Evolutionary conservation across 2,329 filamentous ascomycete species (phyloP), one percentile per base, ranked within the genome.

Genomic region (Penicillium vulpinum): DNA sequence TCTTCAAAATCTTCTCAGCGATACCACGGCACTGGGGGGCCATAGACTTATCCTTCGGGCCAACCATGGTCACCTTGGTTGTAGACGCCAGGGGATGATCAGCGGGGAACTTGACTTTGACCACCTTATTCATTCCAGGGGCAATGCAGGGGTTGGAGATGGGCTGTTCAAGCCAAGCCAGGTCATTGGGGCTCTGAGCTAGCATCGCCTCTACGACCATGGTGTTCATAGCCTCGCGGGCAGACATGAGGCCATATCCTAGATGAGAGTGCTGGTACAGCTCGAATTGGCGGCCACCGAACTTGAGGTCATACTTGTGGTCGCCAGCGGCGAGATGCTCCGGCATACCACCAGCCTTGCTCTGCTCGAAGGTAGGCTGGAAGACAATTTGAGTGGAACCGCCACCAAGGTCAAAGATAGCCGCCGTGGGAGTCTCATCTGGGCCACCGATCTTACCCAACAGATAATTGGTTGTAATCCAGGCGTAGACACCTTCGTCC

Each of bases 311-410:
- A 78, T 97, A 99, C 79, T 96, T 97, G 85, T 99, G 94, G 71
- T 97, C 92, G 55, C 94, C 94, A 41, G 92, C 88, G 18, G 88
- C 84, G 69, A 99, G 83, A 73, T 88, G 89, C 72, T 91, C 88
- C 0, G 92, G 92, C 82, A 97, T 89, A 58, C 92, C 92, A 60
- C 90, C 90, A 48, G 83, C 80, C 54, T 84, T 77, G 55, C 84
- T 83, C 54, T 85, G 83, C 73, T 90, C 88, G 78, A 96, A 99
- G 50, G 89, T 96, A 22, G 95, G 95, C 80, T 99, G 87, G 76
- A 97, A 99, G 65, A 99, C 95, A 71, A 99, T 97, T 79, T 99
- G 94, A 15, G 95, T 99, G 22, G 92, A 97, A 52, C 94, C 94
- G 69, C 94, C 94, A 62, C 94, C 94, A 47, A 99, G 88, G 73